phyloP scores from a whole-genome alignment of 331 rosid genomes.

The Pyrus hybrid region DNA sequence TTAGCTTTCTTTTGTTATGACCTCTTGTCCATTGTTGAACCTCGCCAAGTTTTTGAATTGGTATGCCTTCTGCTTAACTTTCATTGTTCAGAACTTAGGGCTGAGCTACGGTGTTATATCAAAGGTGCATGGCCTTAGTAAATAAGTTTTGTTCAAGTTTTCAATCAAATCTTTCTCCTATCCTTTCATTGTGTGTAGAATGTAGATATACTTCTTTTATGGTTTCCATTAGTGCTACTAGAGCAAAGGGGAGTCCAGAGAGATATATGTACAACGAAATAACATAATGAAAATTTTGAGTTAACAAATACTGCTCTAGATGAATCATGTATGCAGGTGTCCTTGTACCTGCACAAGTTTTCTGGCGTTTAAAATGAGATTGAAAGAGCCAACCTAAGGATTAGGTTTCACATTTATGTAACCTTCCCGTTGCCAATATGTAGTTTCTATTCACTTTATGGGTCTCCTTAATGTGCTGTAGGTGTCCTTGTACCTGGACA shows the following conservation, averaged over 20 bases:
- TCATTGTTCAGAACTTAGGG: neutral
- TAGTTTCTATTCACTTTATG: neutral
- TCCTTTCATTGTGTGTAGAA: neutral
- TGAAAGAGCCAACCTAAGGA: neutral
- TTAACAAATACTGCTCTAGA: neutral
- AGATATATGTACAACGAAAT: neutral
- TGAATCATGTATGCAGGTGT: neutral
- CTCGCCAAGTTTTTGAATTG: slow-evolving; percentile 98
- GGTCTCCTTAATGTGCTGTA: slow-evolving; percentile 26
- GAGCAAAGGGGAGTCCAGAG: neutral
- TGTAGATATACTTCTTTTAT: neutral
- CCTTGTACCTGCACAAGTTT: neutral
- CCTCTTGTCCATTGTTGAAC: slow-evolving; percentile 88
- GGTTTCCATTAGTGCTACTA: neutral
- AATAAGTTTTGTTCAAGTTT: neutral
- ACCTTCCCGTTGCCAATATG: neutral
- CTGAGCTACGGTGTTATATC: neutral
- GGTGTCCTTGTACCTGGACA: slow-evolving; percentile 95
- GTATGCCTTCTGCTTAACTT: slow-evolving; percentile 40
- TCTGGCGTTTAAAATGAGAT: neutral
- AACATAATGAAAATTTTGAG: neutral
- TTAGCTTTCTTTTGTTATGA: slow-evolving; percentile 97
- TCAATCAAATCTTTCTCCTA: neutral
- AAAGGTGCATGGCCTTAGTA: neutral
- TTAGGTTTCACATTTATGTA: neutral